phyloP scores from a whole-genome alignment of 768 basidiomycete species.

The Crucibulum laeve region DNA sequence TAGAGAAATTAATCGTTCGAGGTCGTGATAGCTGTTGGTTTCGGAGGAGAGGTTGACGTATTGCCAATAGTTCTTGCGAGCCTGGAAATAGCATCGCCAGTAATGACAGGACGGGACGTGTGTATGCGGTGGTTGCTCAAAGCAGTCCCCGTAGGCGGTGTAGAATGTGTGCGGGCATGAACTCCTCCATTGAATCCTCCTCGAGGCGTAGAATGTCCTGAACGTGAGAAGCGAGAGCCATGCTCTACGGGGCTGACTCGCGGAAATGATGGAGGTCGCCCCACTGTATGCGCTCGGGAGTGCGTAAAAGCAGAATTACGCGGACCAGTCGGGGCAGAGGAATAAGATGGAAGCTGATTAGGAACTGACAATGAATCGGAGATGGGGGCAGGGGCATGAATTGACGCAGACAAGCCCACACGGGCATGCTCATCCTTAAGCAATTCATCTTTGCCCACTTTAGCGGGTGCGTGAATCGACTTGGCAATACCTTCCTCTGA shows the following conservation, averaged over 20 bases:
- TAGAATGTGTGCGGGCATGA: slow-evolving; percentile 63
- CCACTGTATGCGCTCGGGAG: slow-evolving; percentile 54
- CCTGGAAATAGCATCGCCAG: slow-evolving; percentile 64
- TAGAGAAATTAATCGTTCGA: too few species aligned
- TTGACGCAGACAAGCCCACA: slow-evolving; percentile 50
- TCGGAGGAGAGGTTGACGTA: slow-evolving; percentile 14
- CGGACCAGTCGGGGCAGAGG: slow-evolving; percentile 17
- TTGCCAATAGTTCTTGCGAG: slow-evolving; percentile 59
- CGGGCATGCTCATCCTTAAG: slow-evolving; percentile 12
- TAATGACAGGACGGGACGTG: slow-evolving; percentile 62
- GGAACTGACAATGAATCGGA: slow-evolving; percentile 38
- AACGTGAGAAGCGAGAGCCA: slow-evolving; percentile 30
- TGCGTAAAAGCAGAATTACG: slow-evolving; percentile 36
- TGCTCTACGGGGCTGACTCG: slow-evolving; percentile 21
- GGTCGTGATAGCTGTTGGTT: too few species aligned
- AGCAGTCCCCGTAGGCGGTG: slow-evolving; percentile 42
- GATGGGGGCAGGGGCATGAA: slow-evolving; percentile 46
- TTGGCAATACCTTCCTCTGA: slow-evolving; percentile 6
- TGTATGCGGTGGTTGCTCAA: slow-evolving; percentile 32
- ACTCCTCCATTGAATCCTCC: slow-evolving; percentile 22
- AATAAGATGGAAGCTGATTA: slow-evolving; percentile 25
- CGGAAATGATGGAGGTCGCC: slow-evolving; percentile 30
- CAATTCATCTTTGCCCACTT: neutral
- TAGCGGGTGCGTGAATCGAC: slow-evolving; percentile 11
- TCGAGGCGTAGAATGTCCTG: slow-evolving; percentile 41